Conservation (phyloP, 2,329 filamentous ascomycete genomes). For the Zymoseptoria tritici region DNA sequence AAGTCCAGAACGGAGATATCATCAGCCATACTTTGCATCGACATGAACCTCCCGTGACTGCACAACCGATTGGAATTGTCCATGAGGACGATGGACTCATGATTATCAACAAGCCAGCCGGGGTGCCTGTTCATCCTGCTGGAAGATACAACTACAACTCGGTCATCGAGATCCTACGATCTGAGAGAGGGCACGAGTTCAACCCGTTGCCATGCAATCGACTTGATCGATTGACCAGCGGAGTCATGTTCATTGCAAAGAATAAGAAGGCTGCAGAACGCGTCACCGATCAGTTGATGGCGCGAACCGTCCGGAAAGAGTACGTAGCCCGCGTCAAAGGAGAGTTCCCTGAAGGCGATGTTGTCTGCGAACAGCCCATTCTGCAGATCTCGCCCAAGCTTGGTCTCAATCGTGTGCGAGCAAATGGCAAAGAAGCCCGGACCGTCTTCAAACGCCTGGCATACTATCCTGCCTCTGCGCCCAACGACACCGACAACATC, state of each 20-base stretch:
- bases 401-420: conserved; percentile 86
- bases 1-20: conserved; percentile 80
- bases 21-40: conserved; percentile 91
- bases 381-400: conserved; percentile 91
- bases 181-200: conserved; percentile 55
- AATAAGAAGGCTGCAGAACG: conserved; percentile 69
- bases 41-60: conserved; percentile 88
- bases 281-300: conserved; percentile 68
- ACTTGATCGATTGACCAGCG: conserved; percentile 88
- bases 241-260: conserved; percentile 97
- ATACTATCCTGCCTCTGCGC: conserved; percentile 61
- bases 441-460: conserved; percentile 88
- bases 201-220: conserved; percentile 74
- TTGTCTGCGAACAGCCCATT: conserved; percentile 89
- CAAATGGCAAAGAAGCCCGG: conserved; percentile 79
- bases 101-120: conserved; percentile 93
- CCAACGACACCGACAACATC: conserved; percentile 2
- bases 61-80: conserved; percentile 69
- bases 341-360: conserved; percentile 81
- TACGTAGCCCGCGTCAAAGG: conserved; percentile 89
- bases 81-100: conserved; percentile 91
- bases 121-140: conserved; percentile 89
- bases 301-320: conserved; percentile 83
- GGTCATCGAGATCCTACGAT: conserved; percentile 84
- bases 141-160: conserved; percentile 95